These are phyloP conservation scores for Apium graveolens DNA, from an alignment of 129 eudicot species.

Conservation along the genomic window DNA sequence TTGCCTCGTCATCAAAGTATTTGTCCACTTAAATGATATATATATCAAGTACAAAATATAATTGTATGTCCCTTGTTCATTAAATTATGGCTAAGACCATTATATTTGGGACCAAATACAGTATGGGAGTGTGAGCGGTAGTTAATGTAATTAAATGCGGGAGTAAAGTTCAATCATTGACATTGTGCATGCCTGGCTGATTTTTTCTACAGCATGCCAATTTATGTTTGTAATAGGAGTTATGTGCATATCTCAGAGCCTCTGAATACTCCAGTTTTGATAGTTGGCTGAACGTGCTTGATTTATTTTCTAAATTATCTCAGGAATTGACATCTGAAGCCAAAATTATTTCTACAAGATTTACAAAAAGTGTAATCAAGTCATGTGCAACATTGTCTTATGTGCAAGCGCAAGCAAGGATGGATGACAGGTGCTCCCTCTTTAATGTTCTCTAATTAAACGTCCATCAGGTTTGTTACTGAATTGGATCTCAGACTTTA, in stretches of 20 bases:
- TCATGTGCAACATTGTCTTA: constrained; percentile 97
- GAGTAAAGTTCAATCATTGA: neutral
- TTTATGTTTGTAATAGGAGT: neutral
- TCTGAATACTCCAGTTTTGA: neutral
- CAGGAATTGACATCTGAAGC: constrained; percentile 97
- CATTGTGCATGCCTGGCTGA: neutral
- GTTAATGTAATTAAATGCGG: neutral
- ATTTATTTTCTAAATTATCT: constrained; percentile 3
- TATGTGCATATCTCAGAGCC: neutral
- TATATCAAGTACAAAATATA: too few species aligned
- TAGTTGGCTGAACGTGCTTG: neutral
- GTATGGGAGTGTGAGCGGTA: neutral
- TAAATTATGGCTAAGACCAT: neutral
- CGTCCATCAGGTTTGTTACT: neutral
- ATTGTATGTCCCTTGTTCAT: neutral
- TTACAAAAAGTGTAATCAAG: constrained; percentile 82
- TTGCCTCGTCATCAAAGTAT: neutral
- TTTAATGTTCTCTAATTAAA: neutral
- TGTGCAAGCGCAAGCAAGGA: constrained; percentile 96
- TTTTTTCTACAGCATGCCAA: neutral
- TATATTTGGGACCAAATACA: too few species aligned
- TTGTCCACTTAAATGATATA: too few species aligned
- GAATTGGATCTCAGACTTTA: neutral
- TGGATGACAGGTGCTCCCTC: constrained; percentile 82
- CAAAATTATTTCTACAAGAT: constrained; percentile 76